phyloP scores from a whole-genome alignment of 2,329 filamentous ascomycete genomes.

The Talaromyces funiculosus region DNA sequence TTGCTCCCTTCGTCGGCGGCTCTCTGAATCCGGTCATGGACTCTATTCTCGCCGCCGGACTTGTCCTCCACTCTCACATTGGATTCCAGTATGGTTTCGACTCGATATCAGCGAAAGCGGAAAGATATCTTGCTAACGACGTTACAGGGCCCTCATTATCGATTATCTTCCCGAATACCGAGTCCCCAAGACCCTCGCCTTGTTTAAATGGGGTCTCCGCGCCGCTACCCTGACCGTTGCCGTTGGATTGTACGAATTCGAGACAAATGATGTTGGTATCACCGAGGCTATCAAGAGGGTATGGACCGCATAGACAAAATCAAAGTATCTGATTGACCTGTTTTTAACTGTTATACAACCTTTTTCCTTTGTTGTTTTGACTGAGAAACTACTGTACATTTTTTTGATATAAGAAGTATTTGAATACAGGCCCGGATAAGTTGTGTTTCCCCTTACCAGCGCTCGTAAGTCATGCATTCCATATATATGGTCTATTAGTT shows the following conservation, averaged over 20 bases:
- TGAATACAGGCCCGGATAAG: background rate
- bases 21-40: conserved; percentile 86
- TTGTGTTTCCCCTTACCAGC: background rate
- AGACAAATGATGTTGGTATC: conserved; percentile 95
- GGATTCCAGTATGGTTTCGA: conserved; percentile 67
- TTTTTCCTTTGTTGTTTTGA: conserved; percentile 10
- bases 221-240: conserved; percentile 72
- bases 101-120: too few relatives aligned
- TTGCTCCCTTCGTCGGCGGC: conserved; percentile 87
- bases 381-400: conserved; percentile 12
- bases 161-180: conserved; percentile 79
- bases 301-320: conserved; percentile 68
- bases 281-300: conserved; percentile 83
- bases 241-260: conserved; percentile 92
- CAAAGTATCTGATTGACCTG: conserved; percentile 79
- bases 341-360: conserved; percentile 22
- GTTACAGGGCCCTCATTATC: conserved; percentile 61
- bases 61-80: conserved; percentile 91
- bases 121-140: background rate
- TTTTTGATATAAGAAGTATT: background rate
- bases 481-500: background rate
- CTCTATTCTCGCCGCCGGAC: conserved; percentile 71
- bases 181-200: conserved; percentile 61
- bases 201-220: conserved; percentile 74
- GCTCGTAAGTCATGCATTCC: background rate